These are phyloP conservation scores for Berkeleyomyces rouxiae DNA, from an alignment of 2,329 filamentous ascomycete species.

Conservation along the genomic window DNA sequence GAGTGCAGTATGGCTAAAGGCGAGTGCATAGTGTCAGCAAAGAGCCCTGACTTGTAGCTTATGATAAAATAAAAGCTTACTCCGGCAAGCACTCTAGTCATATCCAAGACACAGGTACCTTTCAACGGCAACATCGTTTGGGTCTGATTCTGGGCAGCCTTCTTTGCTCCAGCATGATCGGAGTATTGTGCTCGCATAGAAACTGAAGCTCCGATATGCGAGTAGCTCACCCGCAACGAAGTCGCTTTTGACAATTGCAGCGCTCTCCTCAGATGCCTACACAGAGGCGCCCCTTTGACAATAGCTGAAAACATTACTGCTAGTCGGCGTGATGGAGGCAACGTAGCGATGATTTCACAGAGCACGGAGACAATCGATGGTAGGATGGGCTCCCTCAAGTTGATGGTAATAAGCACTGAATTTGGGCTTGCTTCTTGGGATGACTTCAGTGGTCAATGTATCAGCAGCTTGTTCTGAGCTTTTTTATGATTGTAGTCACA, in stretches of 20 bases:
- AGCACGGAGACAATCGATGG: too few relatives aligned
- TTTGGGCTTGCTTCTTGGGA: neutral
- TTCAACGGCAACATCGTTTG: constrained; percentile 46
- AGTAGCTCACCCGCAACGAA: neutral
- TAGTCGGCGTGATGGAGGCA: too few relatives aligned
- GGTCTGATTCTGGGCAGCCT: neutral
- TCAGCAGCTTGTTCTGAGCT: too few relatives aligned
- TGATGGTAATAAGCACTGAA: too few relatives aligned
- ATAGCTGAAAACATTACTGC: too few relatives aligned
- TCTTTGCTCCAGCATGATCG: neutral
- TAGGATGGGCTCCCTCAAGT: too few relatives aligned
- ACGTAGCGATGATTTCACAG: too few relatives aligned
- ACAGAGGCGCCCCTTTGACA: neutral
- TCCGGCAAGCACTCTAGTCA: constrained; percentile 89
- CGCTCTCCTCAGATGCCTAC: neutral
- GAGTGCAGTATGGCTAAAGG: constrained; percentile 79
- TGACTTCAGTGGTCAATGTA: too few relatives aligned
- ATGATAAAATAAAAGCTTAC: constrained; percentile 35
- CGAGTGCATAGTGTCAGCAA: constrained; percentile 3
- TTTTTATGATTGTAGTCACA: neutral
- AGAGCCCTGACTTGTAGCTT: constrained; percentile 9
- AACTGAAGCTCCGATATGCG: neutral
- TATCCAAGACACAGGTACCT: constrained; percentile 80
- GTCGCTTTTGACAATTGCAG: neutral
- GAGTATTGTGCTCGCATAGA: neutral